Base-by-base conservation (phyloP, 768 basidiomycete genomes). In the Kwoniella sp. region DNA sequence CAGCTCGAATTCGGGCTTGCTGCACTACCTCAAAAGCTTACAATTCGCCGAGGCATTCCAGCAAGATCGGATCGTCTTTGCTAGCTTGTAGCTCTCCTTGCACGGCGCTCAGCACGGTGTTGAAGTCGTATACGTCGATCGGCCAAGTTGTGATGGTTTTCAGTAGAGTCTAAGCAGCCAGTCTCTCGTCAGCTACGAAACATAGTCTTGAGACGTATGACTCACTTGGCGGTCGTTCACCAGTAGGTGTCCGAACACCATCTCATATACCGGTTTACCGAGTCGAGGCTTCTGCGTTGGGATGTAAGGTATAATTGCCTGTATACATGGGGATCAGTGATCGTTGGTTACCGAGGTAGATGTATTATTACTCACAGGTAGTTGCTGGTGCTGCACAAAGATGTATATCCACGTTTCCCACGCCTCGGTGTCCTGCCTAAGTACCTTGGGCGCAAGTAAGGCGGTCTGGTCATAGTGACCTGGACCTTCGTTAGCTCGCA, bases 371-470 rank as follows among this genome's bases (percentile, higher is more conserved):
- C 81, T 20, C 54, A 88, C 90, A 73, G 87, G 83, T 14, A 96
- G 76, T 51, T 89, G 84, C 22, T 81, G 79, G 62, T 84, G 82
- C 70, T 89, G 83, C 1, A 86, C 87, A 69, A 93, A 98, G 12
- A 82, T 77, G 64, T 95, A 93, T 65, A 96, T 87, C 88, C 88
- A 95, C 62, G 86, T 83, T 68, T 96, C 92, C 95, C 95, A 99
- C n/a, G 81, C 80, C 64, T 83, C 84, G 10, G 79, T 74, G 62
- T 93, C 82, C 37, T 82, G 82, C 3, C 81, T 85, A 59, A 93
- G 87, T 6, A 96, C 89, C 69, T 87, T 90, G 0, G 89, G 85
- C 61, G 84, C 85, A 22, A 95, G 75, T 8, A 79, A 76, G 0
- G 93, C 95, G 1, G 93, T 93, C 64, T 87, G 87, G 0, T 70